phyloP scores from a whole-genome alignment of 164 flowering plant genomes.

The Kingdonia uniflora region DNA sequence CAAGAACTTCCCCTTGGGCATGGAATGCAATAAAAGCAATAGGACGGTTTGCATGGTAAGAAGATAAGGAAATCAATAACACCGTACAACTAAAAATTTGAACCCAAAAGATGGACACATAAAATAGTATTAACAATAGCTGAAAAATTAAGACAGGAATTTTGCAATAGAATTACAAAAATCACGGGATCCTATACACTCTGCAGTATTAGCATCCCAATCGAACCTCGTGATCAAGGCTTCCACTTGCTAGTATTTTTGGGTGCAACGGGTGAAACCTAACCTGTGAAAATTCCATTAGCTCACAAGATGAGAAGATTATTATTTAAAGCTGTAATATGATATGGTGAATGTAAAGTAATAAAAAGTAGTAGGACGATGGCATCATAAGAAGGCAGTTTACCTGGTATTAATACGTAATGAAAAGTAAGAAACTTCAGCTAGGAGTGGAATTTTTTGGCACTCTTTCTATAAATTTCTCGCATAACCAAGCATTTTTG shows the following conservation, averaged over 20 bases:
- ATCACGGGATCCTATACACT: conserved; percentile 76
- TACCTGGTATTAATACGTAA: no score
- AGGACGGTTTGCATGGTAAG: conserved; percentile 59
- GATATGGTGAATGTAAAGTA: not conserved
- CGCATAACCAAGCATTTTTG: no score
- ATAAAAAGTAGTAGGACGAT: not conserved
- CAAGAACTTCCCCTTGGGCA: conserved; percentile 85
- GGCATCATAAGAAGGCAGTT: no score
- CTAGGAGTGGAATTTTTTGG: no score
- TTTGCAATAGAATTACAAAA: conserved; percentile 45
- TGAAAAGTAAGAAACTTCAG: no score
- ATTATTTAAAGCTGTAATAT: not conserved
- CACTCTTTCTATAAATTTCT: no score
- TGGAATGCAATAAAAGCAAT: conserved; percentile 98
- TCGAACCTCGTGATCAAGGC: conserved; percentile 96
- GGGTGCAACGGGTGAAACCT: conserved; percentile 83
- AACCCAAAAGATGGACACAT: not conserved
- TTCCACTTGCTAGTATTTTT: conserved; percentile 89
- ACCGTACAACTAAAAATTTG: not conserved
- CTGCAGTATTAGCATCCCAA: conserved; percentile 86
- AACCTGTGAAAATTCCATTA: conserved; percentile 42
- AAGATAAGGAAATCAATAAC: not conserved
- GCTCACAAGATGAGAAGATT: not conserved
- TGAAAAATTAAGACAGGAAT: no score
- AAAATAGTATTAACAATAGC: not conserved